Conservation (phyloP, 75 land plant species). For the Selaginella moellendorffii region DNA sequence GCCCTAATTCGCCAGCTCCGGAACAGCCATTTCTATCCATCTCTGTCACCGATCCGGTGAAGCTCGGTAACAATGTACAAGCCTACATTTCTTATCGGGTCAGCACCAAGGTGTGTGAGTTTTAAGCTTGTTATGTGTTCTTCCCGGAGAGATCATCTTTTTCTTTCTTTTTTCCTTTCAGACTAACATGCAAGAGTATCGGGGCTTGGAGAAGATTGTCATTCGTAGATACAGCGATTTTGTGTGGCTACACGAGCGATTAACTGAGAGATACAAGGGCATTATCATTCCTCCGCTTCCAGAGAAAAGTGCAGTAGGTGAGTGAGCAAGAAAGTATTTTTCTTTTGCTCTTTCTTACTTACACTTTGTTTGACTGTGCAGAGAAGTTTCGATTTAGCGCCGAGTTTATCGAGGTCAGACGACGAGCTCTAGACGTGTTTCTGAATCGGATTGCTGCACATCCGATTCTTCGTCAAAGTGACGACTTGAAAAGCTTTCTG, state of each 20-base stretch:
- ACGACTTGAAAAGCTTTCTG: conserved; percentile 68
- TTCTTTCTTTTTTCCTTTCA: conserved; percentile 18
- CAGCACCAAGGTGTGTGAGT: conserved; percentile 71
- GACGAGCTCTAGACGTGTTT: conserved; percentile 69
- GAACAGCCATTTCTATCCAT: conserved; percentile 43
- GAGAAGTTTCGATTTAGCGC: conserved; percentile 96
- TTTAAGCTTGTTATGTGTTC: conserved; percentile 7
- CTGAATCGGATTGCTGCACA: conserved; percentile 75
- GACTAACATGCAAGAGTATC: conserved; percentile 84
- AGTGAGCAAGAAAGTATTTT: not conserved
- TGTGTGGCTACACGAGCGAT: conserved; percentile 80
- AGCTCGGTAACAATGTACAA: conserved; percentile 83
- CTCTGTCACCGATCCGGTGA: conserved; percentile 96
- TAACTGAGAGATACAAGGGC: conserved; percentile 77
- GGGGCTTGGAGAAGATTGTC: conserved; percentile 76
- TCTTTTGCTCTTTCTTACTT: not conserved
- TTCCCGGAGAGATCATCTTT: not conserved
- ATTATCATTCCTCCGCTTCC: conserved; percentile 87
- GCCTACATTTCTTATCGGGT: conserved; percentile 92
- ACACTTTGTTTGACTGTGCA: conserved; percentile 19
- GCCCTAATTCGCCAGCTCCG: conserved; percentile 1
- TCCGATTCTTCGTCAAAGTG: conserved; percentile 65
- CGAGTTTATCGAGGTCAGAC: conserved; percentile 90
- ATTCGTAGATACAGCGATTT: conserved; percentile 88
- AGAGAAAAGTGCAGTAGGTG: conserved; percentile 95